Conservation (phyloP, 352 stramenopile genomes). For the Pythium aquatile region DNA sequence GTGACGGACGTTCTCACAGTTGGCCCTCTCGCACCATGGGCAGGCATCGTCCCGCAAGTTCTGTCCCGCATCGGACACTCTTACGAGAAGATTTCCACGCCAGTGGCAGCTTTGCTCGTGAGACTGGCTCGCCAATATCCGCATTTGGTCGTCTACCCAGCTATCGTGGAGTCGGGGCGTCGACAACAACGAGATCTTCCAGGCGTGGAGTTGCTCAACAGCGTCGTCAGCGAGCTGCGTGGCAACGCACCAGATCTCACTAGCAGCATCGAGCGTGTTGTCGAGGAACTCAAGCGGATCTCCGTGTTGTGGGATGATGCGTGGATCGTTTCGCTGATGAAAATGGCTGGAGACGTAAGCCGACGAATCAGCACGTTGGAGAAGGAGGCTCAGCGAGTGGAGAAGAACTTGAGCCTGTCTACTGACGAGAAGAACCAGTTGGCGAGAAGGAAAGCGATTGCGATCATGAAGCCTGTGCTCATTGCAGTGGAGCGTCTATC, state of each 20-base stretch:
- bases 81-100: constrained; percentile 39
- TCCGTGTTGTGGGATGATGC: constrained; percentile 84
- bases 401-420: constrained; percentile 69
- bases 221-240: constrained; percentile 45
- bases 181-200: constrained; percentile 9
- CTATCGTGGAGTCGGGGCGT: constrained; percentile 52
- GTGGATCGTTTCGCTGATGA: constrained; percentile 69
- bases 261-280: constrained; percentile 52
- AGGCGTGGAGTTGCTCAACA: constrained; percentile 28
- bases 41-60: constrained; percentile 67
- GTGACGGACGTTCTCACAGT: constrained; percentile 45
- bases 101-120: constrained; percentile 59
- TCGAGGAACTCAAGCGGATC: constrained; percentile 75
- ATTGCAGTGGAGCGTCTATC: constrained; percentile 61
- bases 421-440: constrained; percentile 60
- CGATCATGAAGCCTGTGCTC: constrained; percentile 84
- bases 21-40: constrained; percentile 63
- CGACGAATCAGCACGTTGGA: constrained; percentile 66
- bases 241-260: constrained; percentile 41
- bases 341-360: constrained; percentile 70
- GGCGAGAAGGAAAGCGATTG: constrained; percentile 66
- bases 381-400: constrained; percentile 69
- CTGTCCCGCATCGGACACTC: constrained; percentile 67
- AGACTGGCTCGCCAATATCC: constrained; percentile 61
- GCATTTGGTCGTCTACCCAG: constrained; percentile 73